Evolutionary conservation across 1,139 yeast genomes (phyloP).

Genomic region (Pichia sp.): DNA sequence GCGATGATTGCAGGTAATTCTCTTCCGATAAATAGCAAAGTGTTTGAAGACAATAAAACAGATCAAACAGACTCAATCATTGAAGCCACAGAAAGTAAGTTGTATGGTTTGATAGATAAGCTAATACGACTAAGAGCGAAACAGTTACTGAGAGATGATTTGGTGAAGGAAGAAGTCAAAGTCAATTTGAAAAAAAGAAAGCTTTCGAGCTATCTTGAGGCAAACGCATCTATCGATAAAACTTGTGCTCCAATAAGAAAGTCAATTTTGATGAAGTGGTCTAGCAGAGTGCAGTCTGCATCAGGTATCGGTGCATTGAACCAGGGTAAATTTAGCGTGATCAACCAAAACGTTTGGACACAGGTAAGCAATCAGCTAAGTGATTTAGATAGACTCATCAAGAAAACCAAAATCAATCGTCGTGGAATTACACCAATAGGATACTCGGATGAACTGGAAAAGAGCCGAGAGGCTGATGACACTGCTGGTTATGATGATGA

Average conservation of each 20-base stretch:
- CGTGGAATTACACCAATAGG: constrained; percentile 63
- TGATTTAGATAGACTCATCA: constrained; percentile 78
- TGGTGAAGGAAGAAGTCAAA: constrained; percentile 22
- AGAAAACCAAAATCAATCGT: constrained; percentile 79
- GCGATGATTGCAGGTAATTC: constrained; percentile 61
- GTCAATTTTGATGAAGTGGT: constrained; percentile 79
- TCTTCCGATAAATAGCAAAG: constrained; percentile 49
- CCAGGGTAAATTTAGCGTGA: constrained; percentile 73
- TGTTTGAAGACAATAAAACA: constrained; percentile 35
- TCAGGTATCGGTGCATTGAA: constrained; percentile 79
- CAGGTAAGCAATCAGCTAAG: constrained; percentile 76
- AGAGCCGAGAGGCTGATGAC: constrained; percentile 3
- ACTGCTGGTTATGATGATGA: constrained; percentile 16
- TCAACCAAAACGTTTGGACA: constrained; percentile 82
- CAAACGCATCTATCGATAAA: constrained; percentile 47
- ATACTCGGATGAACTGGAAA: constrained; percentile 34
- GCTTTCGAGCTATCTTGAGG: constrained; percentile 43
- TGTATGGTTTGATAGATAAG: constrained; percentile 44
- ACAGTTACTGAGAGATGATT: constrained; percentile 39
- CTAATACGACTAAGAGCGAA: constrained; percentile 43
- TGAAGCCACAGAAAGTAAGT: constrained; percentile 36
- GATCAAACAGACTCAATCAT: constrained; percentile 36
- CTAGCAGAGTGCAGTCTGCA: constrained; percentile 78
- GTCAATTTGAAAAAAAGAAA: constrained; percentile 48
- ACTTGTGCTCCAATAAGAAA: constrained; percentile 55